Evolutionary conservation across 345 rosid genomes (phyloP), one percentile per base, ranked within the genome.

Genomic region (Ceriops zippeliana): DNA sequence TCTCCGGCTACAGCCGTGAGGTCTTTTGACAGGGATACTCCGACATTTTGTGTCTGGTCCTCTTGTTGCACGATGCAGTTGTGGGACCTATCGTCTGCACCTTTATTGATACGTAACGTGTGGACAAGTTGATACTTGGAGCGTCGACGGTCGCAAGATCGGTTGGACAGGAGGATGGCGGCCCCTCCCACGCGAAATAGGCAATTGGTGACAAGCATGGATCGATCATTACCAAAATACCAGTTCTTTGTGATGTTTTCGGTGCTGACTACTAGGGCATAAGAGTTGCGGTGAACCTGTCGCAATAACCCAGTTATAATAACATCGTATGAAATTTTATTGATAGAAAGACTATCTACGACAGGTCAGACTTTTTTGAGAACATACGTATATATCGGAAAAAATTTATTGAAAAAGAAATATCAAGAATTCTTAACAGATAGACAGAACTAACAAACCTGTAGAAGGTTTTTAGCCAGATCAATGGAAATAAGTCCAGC

Each of bases 191-290:
- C n/a, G 4, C 79, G 74, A 61, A 75, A 75, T 4, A 75, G 52
- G 32, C 79, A 75, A 28, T 75, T 75, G 3, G 79, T 58, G 37
- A 75, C 63, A 5, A 75, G 70, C 79, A 75, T 75, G 10, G 79
- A 54, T 2, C 71, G 74, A 11, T 70, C 65, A 19, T 61, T 61
- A 47, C 79, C 79, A n/a, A 7, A 35, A 22, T 75, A 75, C 75
- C 74, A 70, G 58, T 70, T 65, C 37, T 58, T 49, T 7, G 74
- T 61, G 31, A 70, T 52, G 46, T 70, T 75, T 65, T 70, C 79
- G 17, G 73, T 70, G 63, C 79, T 75, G 17, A 70, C 79, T 46
- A 75, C 79, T 2, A 70, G 51, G 4, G 71, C 79, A 24, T 70
- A 75, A 32, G 67, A n/a, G 71, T 75, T 70, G 27, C 71, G 71